Evolutionary conservation across 176 grass and related monocot species (phyloP), one percentile per base, ranked within the genome.

Genomic region (Neostapfia colusana): DNA sequence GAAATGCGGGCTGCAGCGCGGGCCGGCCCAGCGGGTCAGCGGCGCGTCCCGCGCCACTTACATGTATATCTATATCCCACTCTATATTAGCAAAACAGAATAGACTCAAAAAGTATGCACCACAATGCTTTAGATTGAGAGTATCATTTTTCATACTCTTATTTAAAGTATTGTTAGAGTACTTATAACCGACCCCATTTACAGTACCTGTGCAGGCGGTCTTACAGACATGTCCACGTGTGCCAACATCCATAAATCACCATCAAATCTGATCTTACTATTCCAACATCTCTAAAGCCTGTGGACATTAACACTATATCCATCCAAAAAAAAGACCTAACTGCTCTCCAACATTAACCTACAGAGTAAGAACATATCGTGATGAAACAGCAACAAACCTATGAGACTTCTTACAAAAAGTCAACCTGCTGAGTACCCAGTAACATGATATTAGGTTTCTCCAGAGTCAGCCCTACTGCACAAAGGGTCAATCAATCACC

Each of bases 391-490:
- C 66, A 31, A 63, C 54, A 13, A 69, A 61, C 17, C 13, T 76
- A 53, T 64, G 35, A 54, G 35, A 56, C 75, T 81, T 74, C 71
- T 70, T 63, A 69, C 42, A 65, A 61, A 79, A 73, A 17, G 18
- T 59, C 65, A 43, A 65, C 49, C 72, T 63, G 37, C 56, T 57
- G 65, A 60, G 54, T 68, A 58, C 31, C 70, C 8, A 45, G 63
- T n/a, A 74, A 31, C n/a, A 27, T 59, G 28, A 58, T 80, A 67
- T 75, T 25, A 43, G 70, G 37, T 77, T 82, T 45, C 85, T 72
- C 63, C 57, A 70, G 6, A 57, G 61, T 50, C 55, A 42, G 69
- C 40, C 56, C 73, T 57, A 21, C 38, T 48, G 59, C 79, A 67
- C 73, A 66, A 59, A 10, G 4, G 23, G 7, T 8, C 55, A 10